phyloP scores from a whole-genome alignment of 2,329 filamentous ascomycete species.

The Fusarium sp. region DNA sequence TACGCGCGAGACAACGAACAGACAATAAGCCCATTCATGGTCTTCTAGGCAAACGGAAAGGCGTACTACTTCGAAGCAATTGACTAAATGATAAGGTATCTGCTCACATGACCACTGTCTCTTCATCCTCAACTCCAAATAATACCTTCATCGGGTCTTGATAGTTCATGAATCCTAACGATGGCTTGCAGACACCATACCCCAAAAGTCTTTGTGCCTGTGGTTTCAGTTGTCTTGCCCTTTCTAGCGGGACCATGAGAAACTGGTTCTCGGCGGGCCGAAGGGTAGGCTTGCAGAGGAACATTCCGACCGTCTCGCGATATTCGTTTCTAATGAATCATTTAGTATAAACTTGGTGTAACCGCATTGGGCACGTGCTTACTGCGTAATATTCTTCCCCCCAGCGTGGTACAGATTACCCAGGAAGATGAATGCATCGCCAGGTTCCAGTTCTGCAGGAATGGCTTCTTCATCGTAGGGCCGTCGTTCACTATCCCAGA shows the following conservation, averaged over 20 bases:
- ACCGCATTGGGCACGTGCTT: background rate
- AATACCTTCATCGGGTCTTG: conserved; percentile 28
- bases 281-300: conserved; percentile 24
- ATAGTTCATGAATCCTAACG: conserved; percentile 24
- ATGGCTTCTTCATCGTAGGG: conserved; percentile 53
- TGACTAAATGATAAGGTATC: too few species aligned
- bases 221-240: conserved; percentile 9
- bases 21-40: background rate
- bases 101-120: conserved; percentile 18
- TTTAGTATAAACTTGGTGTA: background rate
- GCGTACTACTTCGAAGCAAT: too few species aligned
- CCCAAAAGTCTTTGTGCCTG: conserved; percentile 23
- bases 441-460: conserved; percentile 53
- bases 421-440: conserved; percentile 54
- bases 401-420: conserved; percentile 55
- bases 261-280: conserved; percentile 27
- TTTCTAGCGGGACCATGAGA: conserved; percentile 21
- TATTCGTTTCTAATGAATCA: background rate
- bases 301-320: conserved; percentile 26
- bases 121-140: conserved; percentile 25
- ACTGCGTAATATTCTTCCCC: conserved; percentile 50
- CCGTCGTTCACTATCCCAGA: conserved; percentile 52
- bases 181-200: conserved; percentile 17
- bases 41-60: background rate
- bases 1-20: conserved; percentile 1